Conservation (phyloP, 768 basidiomycete genomes). For the Suillus spraguei region DNA sequence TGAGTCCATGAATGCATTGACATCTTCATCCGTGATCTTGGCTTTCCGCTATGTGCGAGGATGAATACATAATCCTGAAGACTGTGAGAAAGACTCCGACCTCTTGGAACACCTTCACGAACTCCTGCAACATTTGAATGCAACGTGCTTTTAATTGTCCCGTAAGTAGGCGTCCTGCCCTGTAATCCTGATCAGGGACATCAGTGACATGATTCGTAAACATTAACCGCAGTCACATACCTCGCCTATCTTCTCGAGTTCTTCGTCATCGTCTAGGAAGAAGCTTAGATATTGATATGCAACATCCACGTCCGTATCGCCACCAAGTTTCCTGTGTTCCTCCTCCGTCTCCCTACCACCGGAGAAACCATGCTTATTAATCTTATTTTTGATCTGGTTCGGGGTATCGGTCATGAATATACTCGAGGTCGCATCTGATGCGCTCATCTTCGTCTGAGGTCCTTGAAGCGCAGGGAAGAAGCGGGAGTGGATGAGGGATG, state of each 20-base stretch:
- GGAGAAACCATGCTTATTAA: slow-evolving; percentile 94
- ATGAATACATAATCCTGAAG: slow-evolving; percentile 11
- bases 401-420: slow-evolving; percentile 96
- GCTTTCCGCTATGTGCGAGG: slow-evolving; percentile 62
- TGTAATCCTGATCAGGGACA: slow-evolving; percentile 72
- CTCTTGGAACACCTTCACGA: slow-evolving; percentile 87
- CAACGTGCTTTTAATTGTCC: slow-evolving; percentile 91
- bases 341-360: slow-evolving; percentile 97
- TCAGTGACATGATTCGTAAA: slow-evolving; percentile 1
- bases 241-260: slow-evolving; percentile 73
- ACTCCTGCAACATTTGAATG: slow-evolving; percentile 78
- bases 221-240: slow-evolving; percentile 42
- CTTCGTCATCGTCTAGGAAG: slow-evolving; percentile 95
- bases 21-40: slow-evolving; percentile 75
- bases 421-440: slow-evolving; percentile 88
- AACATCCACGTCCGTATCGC: slow-evolving; percentile 94
- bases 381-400: slow-evolving; percentile 95
- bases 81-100: slow-evolving; percentile 37
- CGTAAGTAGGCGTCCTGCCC: slow-evolving; percentile 82
- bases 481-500: slow-evolving; percentile 88
- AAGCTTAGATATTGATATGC: slow-evolving; percentile 94
- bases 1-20: slow-evolving; percentile 80
- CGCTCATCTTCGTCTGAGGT: slow-evolving; percentile 99
- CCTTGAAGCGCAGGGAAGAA: slow-evolving; percentile 99
- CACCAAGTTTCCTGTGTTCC: slow-evolving; percentile 86